phyloP scores from a whole-genome alignment of 1,139 yeast genomes.

The Kodamaea anthophila region DNA sequence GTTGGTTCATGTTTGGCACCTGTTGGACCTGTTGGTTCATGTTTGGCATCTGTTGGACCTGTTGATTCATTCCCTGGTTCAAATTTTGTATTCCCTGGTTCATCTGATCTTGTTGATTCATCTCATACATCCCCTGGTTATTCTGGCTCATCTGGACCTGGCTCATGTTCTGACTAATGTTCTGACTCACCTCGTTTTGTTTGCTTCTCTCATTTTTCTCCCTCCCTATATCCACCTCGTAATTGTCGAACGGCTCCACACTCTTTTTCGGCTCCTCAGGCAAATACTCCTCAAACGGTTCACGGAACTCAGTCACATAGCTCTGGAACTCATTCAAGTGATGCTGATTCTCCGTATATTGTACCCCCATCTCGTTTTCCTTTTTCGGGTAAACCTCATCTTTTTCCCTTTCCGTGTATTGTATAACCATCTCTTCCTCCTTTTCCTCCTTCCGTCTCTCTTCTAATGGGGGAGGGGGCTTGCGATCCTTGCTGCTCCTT shows the following conservation, averaged over 20 bases:
- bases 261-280: slow-evolving; percentile 8
- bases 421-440: too few relatives aligned
- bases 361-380: neutral
- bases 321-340: neutral
- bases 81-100: neutral
- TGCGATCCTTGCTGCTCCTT: slow-evolving; percentile 7
- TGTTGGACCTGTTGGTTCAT: too few relatives aligned
- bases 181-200: too few relatives aligned
- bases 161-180: too few relatives aligned
- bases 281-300: slow-evolving; percentile 18
- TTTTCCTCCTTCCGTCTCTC: too few relatives aligned
- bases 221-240: slow-evolving; percentile 15
- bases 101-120: too few relatives aligned
- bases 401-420: too few relatives aligned
- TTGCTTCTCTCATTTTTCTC: too few relatives aligned
- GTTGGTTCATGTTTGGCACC: too few relatives aligned
- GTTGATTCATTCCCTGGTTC: neutral
- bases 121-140: too few relatives aligned
- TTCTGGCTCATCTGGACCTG: too few relatives aligned
- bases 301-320: slow-evolving; percentile 12
- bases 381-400: too few relatives aligned
- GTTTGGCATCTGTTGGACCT: neutral
- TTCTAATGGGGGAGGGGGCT: slow-evolving; percentile 15
- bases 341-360: slow-evolving; percentile 1
- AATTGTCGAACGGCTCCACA: slow-evolving; percentile 27